phyloP scores from a whole-genome alignment of 2,329 filamentous ascomycete genomes.

The Diplodia sapinea region DNA sequence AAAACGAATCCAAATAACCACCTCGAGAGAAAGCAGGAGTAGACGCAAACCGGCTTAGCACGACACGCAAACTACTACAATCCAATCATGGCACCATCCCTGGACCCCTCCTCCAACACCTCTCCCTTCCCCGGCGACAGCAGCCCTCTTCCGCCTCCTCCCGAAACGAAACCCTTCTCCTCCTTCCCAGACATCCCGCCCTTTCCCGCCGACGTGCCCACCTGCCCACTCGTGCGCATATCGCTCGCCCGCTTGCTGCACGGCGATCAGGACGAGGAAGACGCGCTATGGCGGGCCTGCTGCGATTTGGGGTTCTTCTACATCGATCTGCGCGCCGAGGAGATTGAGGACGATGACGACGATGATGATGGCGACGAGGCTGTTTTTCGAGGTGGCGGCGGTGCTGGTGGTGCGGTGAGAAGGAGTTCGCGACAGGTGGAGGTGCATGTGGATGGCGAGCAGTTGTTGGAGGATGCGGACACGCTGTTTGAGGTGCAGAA shows the following conservation, averaged over 20 bases:
- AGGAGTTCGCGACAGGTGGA: slow-evolving; percentile 19
- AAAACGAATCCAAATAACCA: neutral
- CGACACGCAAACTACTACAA: neutral
- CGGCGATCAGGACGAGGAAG: slow-evolving; percentile 44
- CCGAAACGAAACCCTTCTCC: slow-evolving; percentile 34
- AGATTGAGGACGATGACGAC: neutral
- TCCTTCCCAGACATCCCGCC: slow-evolving; percentile 46
- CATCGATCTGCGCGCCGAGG: slow-evolving; percentile 52
- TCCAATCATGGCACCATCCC: slow-evolving; percentile 4
- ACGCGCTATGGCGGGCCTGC: slow-evolving; percentile 50
- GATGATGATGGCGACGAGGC: neutral
- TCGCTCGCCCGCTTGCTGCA: slow-evolving; percentile 49
- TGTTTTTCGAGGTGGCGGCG: neutral
- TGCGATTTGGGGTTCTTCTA: slow-evolving; percentile 64
- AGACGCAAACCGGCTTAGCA: neutral
- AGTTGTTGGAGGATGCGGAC: slow-evolving; percentile 43
- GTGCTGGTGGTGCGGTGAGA: neutral
- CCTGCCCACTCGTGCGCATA: slow-evolving; percentile 50
- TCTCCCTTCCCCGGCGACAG: neutral
- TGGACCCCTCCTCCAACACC: neutral
- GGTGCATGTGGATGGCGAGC: slow-evolving; percentile 43
- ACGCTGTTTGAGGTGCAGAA: slow-evolving; percentile 55
- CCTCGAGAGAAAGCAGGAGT: neutral
- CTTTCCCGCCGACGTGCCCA: slow-evolving; percentile 51
- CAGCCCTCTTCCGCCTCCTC: slow-evolving; percentile 25